Evolutionary conservation across 139 green algal genomes (phyloP), one percentile per base, ranked within the genome.

Genomic region (Haematococcus sp.): DNA sequence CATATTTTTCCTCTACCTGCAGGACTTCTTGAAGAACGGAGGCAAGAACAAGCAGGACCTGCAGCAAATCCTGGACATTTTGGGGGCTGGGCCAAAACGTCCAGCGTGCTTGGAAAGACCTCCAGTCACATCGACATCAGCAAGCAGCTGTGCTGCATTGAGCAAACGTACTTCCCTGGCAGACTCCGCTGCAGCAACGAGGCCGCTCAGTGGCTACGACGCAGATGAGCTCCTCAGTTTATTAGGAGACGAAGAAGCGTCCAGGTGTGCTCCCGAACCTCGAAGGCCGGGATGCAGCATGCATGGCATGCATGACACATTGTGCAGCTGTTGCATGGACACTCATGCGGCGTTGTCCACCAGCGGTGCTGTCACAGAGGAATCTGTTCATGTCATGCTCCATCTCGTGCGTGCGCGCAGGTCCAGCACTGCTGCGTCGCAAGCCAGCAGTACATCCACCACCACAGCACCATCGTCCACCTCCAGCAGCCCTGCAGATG

Each of bases 61-160:
- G 58, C 58, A 65, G 58, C 58, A 65, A 34, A 65, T 65, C 25
- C 25, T 65, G 23, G 58, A 28, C 58, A 28, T 65, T 4, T n/a
- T 65, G 11, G n/a, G 58, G 9, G 33, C 58, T n/a, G 58, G 58
- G n/a, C 58, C 58, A 15, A 65, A 65, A n/a, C 58, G 58, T 4
- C 58, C 58, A 40, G 58, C 58, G 11, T 65, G 58, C 58, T 30
- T 65, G 58, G 58, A 65, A 22, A 65, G 4, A 11, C 58, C 58
- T 22, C 58, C 58, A 3, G n/a, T 65, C 58, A 65, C 58, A 4
- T 49, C 40, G 7, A 49, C 40, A 49, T 49, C 40, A 49, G 40
- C 7, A 19, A 11, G 7, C 40, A 49, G 40, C 40, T 49, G 7
- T 49, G 40, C 7, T 7, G 40, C 40, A 49, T 49, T 11, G 11